These are phyloP conservation scores for Psidium guajava DNA, from an alignment of 345 rosid species.

Conservation along the genomic window DNA sequence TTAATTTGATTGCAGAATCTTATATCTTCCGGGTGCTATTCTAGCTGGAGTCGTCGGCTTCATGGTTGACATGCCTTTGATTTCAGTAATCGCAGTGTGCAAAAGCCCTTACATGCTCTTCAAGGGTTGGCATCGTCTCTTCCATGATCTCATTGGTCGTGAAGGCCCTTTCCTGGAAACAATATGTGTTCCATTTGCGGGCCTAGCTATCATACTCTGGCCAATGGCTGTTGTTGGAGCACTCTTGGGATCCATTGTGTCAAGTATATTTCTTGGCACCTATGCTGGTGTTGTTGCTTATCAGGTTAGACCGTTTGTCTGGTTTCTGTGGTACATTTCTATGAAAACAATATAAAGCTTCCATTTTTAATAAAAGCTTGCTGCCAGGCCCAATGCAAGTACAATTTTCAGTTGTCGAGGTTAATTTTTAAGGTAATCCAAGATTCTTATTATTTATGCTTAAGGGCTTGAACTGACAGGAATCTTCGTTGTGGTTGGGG, in stretches of 20 bases:
- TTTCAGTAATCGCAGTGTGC: slow-evolving; percentile 61
- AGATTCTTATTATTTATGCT: background rate
- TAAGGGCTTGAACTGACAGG: background rate
- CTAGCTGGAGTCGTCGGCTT: slow-evolving; percentile 54
- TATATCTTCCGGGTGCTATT: slow-evolving; percentile 62
- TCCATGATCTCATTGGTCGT: slow-evolving; percentile 84
- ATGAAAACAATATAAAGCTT: background rate
- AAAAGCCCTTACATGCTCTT: slow-evolving; percentile 91
- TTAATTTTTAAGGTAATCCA: background rate
- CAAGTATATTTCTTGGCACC: slow-evolving; percentile 79
- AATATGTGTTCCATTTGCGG: slow-evolving; percentile 94
- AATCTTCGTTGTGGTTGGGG: slow-evolving; percentile 52
- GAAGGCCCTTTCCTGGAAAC: slow-evolving; percentile 99
- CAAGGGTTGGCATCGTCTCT: slow-evolving; percentile 92
- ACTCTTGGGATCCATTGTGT: slow-evolving; percentile 56
- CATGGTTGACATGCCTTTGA: slow-evolving; percentile 50
- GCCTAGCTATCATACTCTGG: slow-evolving; percentile 90
- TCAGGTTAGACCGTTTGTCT: slow-evolving; percentile 29
- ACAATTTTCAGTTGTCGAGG: background rate
- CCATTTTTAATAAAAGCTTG: background rate
- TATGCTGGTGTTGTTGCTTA: slow-evolving; percentile 79
- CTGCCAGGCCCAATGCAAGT: background rate
- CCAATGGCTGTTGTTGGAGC: slow-evolving; percentile 91
- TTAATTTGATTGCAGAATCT: slow-evolving; percentile 35
- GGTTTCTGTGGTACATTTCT: background rate